These are phyloP conservation scores for Sphaerosporella brunnea DNA, from an alignment of 495 filamentous ascomycete species.

Conservation along the genomic window DNA sequence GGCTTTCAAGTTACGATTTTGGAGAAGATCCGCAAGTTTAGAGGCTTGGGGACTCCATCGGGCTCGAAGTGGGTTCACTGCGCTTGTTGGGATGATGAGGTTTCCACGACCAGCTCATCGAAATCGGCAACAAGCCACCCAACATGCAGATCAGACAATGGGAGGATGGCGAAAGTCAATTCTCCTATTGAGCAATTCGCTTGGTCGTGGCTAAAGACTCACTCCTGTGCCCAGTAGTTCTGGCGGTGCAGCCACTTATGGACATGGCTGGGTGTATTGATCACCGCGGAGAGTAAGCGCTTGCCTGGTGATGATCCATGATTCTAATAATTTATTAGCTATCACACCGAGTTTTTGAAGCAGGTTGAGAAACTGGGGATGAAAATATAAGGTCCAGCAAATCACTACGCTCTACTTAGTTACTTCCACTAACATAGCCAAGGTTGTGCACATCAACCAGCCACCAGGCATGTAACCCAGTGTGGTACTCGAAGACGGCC, in stretches of 20 bases:
- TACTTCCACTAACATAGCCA: too few relatives aligned
- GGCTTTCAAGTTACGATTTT: slow-evolving; percentile 34
- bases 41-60: slow-evolving; percentile 35
- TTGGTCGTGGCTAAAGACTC: too few relatives aligned
- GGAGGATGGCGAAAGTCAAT: slow-evolving; percentile 33
- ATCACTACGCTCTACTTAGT: too few relatives aligned
- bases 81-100: slow-evolving; percentile 36
- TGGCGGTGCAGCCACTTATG: slow-evolving; percentile 38
- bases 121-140: slow-evolving; percentile 37
- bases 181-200: too few relatives aligned
- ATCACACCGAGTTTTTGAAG: slow-evolving; percentile 35
- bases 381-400: too few relatives aligned
- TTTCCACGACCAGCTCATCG: slow-evolving; percentile 30
- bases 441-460: slow-evolving; percentile 6
- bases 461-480: neutral
- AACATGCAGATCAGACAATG: slow-evolving; percentile 38
- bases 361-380: slow-evolving; percentile 34
- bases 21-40: slow-evolving; percentile 35
- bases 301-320: too few relatives aligned
- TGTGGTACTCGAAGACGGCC: slow-evolving; percentile 26
- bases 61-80: slow-evolving; percentile 36
- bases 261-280: slow-evolving; percentile 41
- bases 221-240: slow-evolving; percentile 9
- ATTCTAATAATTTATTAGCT: too few relatives aligned
- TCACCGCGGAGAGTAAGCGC: slow-evolving; percentile 36